phyloP scores from a whole-genome alignment of 805 yeast genomes.

The Cyberlindnera samutprakarnensis region DNA sequence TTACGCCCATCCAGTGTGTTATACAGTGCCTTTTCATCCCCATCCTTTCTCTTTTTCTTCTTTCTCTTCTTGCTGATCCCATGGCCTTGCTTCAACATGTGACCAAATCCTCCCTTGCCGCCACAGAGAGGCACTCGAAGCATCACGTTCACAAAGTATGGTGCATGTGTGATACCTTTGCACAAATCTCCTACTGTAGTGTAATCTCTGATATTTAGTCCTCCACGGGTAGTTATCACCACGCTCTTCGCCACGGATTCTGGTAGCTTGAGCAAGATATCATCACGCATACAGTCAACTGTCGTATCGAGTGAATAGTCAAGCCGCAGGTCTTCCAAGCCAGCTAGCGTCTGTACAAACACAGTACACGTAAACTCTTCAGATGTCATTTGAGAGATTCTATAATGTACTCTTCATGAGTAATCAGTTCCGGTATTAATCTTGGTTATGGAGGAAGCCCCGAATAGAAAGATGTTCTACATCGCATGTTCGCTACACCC shows the following conservation, averaged over 20 bases:
- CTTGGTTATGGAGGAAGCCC: no score
- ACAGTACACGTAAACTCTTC: no score
- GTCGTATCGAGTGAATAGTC: conserved; percentile 2
- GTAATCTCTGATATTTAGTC: conserved; percentile 6
- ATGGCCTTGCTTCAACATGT: conserved; percentile 33
- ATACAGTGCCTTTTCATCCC: conserved; percentile 26
- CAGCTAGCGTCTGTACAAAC: conserved; percentile 13
- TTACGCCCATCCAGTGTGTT: conserved; percentile 35
- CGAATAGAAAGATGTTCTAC: no score
- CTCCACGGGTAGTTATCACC: conserved; percentile 10
- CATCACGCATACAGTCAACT: conserved; percentile 1
- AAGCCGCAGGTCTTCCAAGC: conserved; percentile 10
- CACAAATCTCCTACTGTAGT: conserved; percentile 7
- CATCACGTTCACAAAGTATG: conserved; percentile 21
- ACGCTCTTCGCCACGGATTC: neutral
- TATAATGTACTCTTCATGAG: no score
- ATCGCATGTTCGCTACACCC: no score
- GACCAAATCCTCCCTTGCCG: conserved; percentile 48
- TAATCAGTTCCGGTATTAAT: no score
- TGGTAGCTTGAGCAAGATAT: conserved; percentile 9
- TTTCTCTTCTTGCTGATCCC: conserved; percentile 26
- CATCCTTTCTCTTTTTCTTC: conserved; percentile 18
- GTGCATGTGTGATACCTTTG: neutral
- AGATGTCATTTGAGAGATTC: no score
- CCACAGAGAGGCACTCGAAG: conserved; percentile 33